These are phyloP conservation scores for Truncatella angustata DNA, from an alignment of 2,329 filamentous ascomycete genomes.

Conservation along the genomic window DNA sequence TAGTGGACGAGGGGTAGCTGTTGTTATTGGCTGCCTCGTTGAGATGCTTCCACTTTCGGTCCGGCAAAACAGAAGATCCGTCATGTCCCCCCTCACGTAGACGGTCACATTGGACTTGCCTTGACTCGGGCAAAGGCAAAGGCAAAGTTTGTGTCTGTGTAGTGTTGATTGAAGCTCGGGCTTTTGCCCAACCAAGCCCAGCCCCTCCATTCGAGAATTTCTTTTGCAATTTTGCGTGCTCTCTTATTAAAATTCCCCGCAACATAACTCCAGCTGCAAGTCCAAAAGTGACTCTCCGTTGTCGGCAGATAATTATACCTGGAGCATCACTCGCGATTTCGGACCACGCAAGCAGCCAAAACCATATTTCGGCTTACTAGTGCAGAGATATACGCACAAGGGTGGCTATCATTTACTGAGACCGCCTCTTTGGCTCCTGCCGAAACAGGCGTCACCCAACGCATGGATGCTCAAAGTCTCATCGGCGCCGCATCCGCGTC, in stretches of 20 bases:
- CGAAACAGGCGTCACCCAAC: slow-evolving; percentile 17
- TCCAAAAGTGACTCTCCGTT: slow-evolving; percentile 10
- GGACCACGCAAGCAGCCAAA: slow-evolving; percentile 9
- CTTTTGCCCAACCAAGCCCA: neutral
- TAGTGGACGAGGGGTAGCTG: no score
- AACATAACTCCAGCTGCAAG: no score
- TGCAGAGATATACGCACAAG: neutral
- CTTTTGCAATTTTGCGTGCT: slow-evolving; percentile 4
- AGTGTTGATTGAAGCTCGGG: neutral
- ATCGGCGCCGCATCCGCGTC: slow-evolving; percentile 46
- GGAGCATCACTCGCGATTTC: slow-evolving; percentile 11
- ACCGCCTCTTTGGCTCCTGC: slow-evolving; percentile 19
- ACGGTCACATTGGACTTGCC: no score
- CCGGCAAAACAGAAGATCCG: slow-evolving; percentile 8
- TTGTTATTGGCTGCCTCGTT: no score
- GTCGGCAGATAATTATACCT: slow-evolving; percentile 12
- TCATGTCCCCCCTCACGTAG: neutral
- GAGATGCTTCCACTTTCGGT: no score
- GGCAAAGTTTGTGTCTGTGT: neutral
- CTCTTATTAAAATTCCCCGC: slow-evolving; percentile 8
- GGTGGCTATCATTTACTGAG: neutral
- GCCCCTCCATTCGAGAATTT: slow-evolving; percentile 9
- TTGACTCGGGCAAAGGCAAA: neutral
- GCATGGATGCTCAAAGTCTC: slow-evolving; percentile 49
- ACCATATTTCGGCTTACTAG: neutral